phyloP scores from a whole-genome alignment of 768 basidiomycete genomes.

The Mycena crocata region DNA sequence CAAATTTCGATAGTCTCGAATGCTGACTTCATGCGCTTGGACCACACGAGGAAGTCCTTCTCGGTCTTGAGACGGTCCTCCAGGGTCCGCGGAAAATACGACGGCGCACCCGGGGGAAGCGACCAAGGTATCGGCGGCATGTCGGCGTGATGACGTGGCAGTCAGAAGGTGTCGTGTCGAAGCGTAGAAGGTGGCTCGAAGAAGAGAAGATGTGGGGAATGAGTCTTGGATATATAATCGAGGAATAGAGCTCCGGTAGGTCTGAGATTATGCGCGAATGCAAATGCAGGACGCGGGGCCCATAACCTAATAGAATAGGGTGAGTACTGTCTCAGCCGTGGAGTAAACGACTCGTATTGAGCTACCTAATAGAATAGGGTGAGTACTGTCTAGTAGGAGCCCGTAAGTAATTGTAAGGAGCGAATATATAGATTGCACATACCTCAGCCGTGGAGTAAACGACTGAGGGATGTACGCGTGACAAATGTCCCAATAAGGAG shows the following conservation, averaged over 20 bases:
- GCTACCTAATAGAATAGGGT: too few species aligned
- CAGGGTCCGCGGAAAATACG: background rate
- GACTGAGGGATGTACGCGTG: too few species aligned
- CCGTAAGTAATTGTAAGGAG: background rate
- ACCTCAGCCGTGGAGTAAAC: too few species aligned
- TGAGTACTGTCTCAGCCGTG: too few species aligned
- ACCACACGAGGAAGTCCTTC: background rate
- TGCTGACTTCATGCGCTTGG: background rate
- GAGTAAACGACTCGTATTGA: too few species aligned
- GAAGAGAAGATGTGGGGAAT: background rate
- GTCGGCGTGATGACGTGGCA: background rate
- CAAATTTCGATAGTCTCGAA: background rate
- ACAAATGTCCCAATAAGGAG: background rate
- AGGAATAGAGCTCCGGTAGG: background rate
- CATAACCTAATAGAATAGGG: conserved; percentile 9
- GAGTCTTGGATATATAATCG: background rate
- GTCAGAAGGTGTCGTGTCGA: background rate
- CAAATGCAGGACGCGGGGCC: conserved; percentile 14
- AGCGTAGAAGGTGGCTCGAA: background rate
- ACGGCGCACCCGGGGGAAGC: background rate
- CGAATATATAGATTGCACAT: too few species aligned
- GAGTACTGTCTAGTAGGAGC: too few species aligned
- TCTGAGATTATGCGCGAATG: background rate
- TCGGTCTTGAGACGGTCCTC: background rate
- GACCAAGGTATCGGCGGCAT: background rate